Base-by-base conservation (phyloP, 306 rosid genomes). In the Myrica gale region DNA sequence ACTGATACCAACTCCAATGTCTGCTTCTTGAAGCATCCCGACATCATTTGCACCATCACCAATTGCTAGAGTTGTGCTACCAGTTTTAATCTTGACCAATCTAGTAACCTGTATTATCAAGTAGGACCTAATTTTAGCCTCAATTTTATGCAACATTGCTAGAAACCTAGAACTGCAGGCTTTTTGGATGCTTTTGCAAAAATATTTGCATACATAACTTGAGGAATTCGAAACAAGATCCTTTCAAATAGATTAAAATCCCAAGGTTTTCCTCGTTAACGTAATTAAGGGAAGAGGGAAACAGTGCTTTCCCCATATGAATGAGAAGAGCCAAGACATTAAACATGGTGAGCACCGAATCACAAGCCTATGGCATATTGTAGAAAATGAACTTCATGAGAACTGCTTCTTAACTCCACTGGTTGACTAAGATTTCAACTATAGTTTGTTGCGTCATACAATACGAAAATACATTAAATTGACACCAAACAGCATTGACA, bases 21-120 rank as follows among this genome's bases (percentile, higher is more conserved):
- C 99, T 13, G 99, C 99, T 87, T 96, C 99, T 85, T 96, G 99
- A 71, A 96, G 96, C 99, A 96, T 96, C 71, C 98, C 99, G 1
- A 96, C 99, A 82, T 96, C 99, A 77, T 96, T 96, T 77, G 99
- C 99, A 48, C 99, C 99, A 82, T 96, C 99, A 82, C 99, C 99
- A 82, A 96, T 84, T 67, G 98, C 99, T 62, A 96, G 91, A 71
- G 93, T 92, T 75, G 98, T 96, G 52, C 76, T 82, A 41, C 93
- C 92, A 56, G 89, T 89, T 81, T 81, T 89, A 43, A 61, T 65
- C 84, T 96, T 96, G 42, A 96, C 99, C 58, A 96, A 74, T 74
- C 96, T 84, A 60, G 99, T 85, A 57, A 96, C 94, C 98, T 93
- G 82, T 71, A 78, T 76, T 61, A 42, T 67, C 79, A 58, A 74